Evolutionary conservation across 2,329 filamentous ascomycete genomes (phyloP), one percentile per base, ranked within the genome.

Genomic region (Beauveria brongniartii): DNA sequence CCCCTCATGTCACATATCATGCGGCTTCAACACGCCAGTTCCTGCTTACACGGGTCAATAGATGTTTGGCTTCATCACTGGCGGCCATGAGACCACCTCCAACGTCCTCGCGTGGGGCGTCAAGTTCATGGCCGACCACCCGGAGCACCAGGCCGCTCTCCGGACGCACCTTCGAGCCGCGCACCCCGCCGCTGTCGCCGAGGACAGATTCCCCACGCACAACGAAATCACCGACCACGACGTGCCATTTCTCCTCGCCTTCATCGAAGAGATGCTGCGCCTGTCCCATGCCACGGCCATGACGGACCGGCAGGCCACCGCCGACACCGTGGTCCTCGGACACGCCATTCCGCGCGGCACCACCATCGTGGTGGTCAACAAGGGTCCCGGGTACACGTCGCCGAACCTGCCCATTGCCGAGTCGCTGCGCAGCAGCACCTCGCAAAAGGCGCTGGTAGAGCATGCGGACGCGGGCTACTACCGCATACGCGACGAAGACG

Each of bases 261-360:
- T 67, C 9, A 64, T 72, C 41, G 70, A 73, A 56, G 72, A 76
- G 61, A 64, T 67, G 1, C 63, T 74, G 8, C 70, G 74, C 1
- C 62, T 65, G 12, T 63, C 65, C 10, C 65, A 64, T 53, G 67
- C 69, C 1, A 61, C 66, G 9, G 62, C 69, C 10, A 61, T 68
- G 10, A 57, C 70, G 2, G 65, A 67, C n/a, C 67, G 71, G 5
- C 61, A 65, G 34, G 65, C 69, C 5, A 59, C 59, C 30, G 44
- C 57, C 20, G 70, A 73, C 40, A 70, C 69, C 2, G 63, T 63
- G 1, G 61, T 72, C 0, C 63, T 73, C n/a, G 71, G 71, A 1
- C 63, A 64, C 46, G 40, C 46, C 18, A 58, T 73, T 14, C 71
- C 71, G 18, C 67, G 65, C 58, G 71, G 68, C 24, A 72, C 70